Conservation (phyloP, 2,329 filamentous ascomycete species). For the Endoconidiophora polonica region DNA sequence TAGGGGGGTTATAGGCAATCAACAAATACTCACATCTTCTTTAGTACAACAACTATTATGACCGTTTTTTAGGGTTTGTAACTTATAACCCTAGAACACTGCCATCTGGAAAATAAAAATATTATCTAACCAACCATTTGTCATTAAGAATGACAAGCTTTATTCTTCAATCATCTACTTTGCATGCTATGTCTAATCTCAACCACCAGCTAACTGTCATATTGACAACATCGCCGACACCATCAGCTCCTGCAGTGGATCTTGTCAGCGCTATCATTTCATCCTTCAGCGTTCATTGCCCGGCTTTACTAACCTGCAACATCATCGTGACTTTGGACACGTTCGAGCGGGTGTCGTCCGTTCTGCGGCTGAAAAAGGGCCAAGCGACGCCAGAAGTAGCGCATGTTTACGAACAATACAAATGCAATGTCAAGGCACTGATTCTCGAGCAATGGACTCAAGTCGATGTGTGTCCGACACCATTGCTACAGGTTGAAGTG, state of each 20-base stretch:
- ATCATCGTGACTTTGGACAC: conserved; percentile 36
- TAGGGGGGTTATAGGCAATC: too few species aligned
- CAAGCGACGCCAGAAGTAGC: conserved; percentile 31
- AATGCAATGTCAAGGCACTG: conserved; percentile 28
- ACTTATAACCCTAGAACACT: too few species aligned
- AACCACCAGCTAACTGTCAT: conserved; percentile 20
- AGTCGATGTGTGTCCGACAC: background rate
- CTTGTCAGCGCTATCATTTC: conserved; percentile 30
- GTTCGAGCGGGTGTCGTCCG: conserved; percentile 29
- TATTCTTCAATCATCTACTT: background rate
- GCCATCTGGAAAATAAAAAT: too few species aligned
- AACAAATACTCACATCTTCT: too few species aligned
- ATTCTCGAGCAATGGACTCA: conserved; percentile 15
- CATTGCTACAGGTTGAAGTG: conserved; percentile 15
- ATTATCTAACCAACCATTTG: too few species aligned
- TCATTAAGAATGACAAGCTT: too few species aligned
- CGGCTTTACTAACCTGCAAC: conserved; percentile 24
- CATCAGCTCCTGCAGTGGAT: conserved; percentile 35
- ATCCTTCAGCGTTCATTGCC: conserved; percentile 29
- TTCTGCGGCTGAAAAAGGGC: conserved; percentile 35
- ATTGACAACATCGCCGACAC: conserved; percentile 38
- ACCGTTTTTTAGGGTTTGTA: too few species aligned
- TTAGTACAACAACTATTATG: too few species aligned
- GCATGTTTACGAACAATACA: conserved; percentile 26
- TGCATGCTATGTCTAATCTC: background rate